These are phyloP conservation scores for Castanea mollissima DNA, from an alignment of 306 rosid genomes.

Conservation along the genomic window DNA sequence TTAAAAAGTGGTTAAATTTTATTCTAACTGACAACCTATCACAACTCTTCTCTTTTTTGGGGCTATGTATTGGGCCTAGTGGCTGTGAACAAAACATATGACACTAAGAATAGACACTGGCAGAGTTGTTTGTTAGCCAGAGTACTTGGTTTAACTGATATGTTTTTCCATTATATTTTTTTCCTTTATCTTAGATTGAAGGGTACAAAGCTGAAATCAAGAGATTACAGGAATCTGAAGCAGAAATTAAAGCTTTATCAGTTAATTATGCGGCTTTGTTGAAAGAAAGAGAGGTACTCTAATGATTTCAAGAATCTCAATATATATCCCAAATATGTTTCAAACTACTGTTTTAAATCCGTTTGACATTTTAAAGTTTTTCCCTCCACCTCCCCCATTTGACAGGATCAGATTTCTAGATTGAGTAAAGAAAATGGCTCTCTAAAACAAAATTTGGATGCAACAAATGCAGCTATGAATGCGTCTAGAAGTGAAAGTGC, in stretches of 20 bases:
- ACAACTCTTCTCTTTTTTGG: too few species aligned
- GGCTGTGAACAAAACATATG: too few species aligned
- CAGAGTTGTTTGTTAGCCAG: background rate
- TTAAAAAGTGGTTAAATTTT: too few species aligned
- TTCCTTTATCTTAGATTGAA: conserved; percentile 55
- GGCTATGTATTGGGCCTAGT: too few species aligned
- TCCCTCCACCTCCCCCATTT: conserved; percentile 27
- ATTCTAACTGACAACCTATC: too few species aligned
- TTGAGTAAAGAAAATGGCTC: conserved; percentile 81
- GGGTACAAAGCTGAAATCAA: conserved; percentile 72
- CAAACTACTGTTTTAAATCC: background rate
- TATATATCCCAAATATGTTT: background rate
- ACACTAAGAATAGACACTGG: background rate
- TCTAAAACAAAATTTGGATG: conserved; percentile 69
- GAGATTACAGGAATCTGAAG: conserved; percentile 91
- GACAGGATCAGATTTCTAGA: conserved; percentile 70
- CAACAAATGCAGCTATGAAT: conserved; percentile 45
- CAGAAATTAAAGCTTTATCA: conserved; percentile 87
- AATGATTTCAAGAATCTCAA: conserved; percentile 1
- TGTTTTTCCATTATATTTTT: conserved; percentile 9
- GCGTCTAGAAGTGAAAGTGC: conserved; percentile 49
- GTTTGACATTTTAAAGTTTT: conserved; percentile 17
- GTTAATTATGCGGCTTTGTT: conserved; percentile 87
- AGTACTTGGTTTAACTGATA: conserved; percentile 7
- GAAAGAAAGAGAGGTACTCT: conserved; percentile 81